These are phyloP conservation scores for Fusarium caatingaense DNA, from an alignment of 2,329 filamentous ascomycete genomes.

Conservation along the genomic window DNA sequence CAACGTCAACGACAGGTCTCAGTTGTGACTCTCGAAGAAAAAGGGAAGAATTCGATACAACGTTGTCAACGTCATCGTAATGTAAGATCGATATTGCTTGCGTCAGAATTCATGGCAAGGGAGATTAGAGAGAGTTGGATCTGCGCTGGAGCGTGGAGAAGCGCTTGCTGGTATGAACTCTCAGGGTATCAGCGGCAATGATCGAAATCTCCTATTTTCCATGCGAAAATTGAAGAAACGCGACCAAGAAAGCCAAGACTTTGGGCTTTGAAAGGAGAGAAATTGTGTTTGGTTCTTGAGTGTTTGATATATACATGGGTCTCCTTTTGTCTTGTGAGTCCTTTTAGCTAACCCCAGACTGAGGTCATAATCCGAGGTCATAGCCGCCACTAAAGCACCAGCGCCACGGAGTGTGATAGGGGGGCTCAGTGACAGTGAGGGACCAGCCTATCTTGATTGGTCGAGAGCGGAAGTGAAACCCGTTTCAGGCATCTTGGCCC, in stretches of 20 bases:
- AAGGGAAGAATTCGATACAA: slow-evolving; percentile 13
- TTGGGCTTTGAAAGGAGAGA: neutral
- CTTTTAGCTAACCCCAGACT: slow-evolving; percentile 9
- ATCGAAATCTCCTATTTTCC: slow-evolving; percentile 11
- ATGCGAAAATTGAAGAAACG: neutral
- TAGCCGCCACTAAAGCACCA: slow-evolving; percentile 21
- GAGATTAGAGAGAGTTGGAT: slow-evolving; percentile 14
- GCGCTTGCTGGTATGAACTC: slow-evolving; percentile 3
- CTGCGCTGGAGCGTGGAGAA: slow-evolving; percentile 20
- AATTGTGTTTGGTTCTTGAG: slow-evolving; percentile 11
- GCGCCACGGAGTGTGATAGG: slow-evolving; percentile 26
- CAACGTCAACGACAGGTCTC: neutral
- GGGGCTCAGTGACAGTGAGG: slow-evolving; percentile 26
- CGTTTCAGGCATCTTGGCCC: slow-evolving; percentile 44
- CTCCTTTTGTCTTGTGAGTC: neutral
- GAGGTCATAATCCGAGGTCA: slow-evolving; percentile 28
- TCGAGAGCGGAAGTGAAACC: slow-evolving; percentile 30
- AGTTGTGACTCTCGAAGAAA: neutral
- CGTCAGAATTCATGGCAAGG: slow-evolving; percentile 24
- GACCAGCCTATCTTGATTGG: slow-evolving; percentile 32
- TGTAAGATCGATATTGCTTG: slow-evolving; percentile 29
- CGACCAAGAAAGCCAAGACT: slow-evolving; percentile 3
- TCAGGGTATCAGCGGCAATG: slow-evolving; percentile 4
- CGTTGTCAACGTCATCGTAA: slow-evolving; percentile 28
- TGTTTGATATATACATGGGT: slow-evolving; percentile 20